phyloP scores from a whole-genome alignment of 2,329 filamentous ascomycete species.

The Sporothrix brasiliensis region DNA sequence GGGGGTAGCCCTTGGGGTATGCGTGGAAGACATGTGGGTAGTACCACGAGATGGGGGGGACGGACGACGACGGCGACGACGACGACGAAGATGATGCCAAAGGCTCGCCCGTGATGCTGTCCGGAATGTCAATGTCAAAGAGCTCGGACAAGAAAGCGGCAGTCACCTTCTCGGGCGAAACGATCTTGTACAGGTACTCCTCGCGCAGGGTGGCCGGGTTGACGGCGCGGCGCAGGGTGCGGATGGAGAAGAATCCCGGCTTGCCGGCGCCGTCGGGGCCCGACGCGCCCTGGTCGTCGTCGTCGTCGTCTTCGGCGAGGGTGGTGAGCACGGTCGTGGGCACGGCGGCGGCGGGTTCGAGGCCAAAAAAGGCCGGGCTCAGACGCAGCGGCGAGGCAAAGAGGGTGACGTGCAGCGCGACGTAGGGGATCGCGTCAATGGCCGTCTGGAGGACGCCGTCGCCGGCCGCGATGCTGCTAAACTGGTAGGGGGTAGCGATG shows the following conservation, averaged over 20 bases:
- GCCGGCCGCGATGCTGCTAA: constrained; percentile 66
- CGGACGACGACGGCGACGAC: constrained; percentile 6
- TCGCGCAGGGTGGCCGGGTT: constrained; percentile 60
- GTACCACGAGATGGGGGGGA: constrained; percentile 71
- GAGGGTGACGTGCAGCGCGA: constrained; percentile 83
- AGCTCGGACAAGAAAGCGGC: constrained; percentile 57
- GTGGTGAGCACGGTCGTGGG: constrained; percentile 85
- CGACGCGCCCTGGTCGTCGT: constrained; percentile 44
- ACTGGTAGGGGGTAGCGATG: constrained; percentile 82
- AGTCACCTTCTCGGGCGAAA: constrained; percentile 59
- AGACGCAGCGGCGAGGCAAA: constrained; percentile 78
- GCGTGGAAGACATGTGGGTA: constrained; percentile 77
- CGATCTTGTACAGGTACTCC: constrained; percentile 68
- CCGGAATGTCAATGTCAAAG: constrained; percentile 53
- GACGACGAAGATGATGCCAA: no score
- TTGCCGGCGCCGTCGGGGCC: constrained; percentile 66
- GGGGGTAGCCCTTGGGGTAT: constrained; percentile 83
- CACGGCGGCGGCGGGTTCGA: constrained; percentile 58
- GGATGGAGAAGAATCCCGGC: constrained; percentile 83
- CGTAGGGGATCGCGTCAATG: constrained; percentile 83
- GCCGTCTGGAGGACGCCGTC: constrained; percentile 67
- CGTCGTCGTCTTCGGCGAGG: constrained; percentile 60
- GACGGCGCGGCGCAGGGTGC: constrained; percentile 65
- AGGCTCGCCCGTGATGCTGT: constrained; percentile 42
- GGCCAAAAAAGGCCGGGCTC: constrained; percentile 71